phyloP scores from a whole-genome alignment of 768 basidiomycete species.

The Podaxis sp. region DNA sequence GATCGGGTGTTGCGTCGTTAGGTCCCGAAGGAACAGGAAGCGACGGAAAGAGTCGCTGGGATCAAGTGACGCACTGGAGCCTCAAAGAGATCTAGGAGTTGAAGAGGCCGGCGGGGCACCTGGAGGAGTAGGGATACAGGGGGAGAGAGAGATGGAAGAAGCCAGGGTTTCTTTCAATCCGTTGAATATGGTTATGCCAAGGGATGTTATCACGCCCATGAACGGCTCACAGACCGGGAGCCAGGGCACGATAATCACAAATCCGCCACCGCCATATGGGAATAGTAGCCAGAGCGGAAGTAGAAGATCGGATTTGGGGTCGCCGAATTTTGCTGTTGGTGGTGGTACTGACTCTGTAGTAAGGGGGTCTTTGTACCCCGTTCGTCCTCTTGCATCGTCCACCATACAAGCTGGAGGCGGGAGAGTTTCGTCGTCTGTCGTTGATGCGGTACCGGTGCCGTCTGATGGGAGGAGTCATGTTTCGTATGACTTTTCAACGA shows the following conservation, averaged over 20 bases:
- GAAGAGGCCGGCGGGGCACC: too few species aligned
- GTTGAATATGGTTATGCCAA: neutral
- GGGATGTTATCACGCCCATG: neutral
- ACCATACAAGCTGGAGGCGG: too few species aligned
- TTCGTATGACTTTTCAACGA: neutral
- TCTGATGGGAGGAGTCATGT: neutral
- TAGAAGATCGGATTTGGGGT: neutral
- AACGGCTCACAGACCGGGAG: neutral
- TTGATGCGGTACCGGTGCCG: neutral
- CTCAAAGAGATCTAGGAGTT: too few species aligned
- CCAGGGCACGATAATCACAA: neutral
- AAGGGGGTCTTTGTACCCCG: too few species aligned
- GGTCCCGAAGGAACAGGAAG: neutral
- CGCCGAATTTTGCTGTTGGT: neutral
- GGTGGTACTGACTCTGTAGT: neutral
- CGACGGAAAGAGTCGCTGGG: neutral
- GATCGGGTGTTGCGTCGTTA: neutral
- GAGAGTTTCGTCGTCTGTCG: neutral
- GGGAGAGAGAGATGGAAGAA: neutral
- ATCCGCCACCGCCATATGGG: neutral
- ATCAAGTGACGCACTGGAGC: too few species aligned
- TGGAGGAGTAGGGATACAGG: neutral
- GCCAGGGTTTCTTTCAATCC: neutral
- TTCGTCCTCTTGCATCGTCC: too few species aligned
- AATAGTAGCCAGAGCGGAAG: neutral